Base-by-base conservation (phyloP, 176 grass and related monocot genomes). In the Oryza officinalis region DNA sequence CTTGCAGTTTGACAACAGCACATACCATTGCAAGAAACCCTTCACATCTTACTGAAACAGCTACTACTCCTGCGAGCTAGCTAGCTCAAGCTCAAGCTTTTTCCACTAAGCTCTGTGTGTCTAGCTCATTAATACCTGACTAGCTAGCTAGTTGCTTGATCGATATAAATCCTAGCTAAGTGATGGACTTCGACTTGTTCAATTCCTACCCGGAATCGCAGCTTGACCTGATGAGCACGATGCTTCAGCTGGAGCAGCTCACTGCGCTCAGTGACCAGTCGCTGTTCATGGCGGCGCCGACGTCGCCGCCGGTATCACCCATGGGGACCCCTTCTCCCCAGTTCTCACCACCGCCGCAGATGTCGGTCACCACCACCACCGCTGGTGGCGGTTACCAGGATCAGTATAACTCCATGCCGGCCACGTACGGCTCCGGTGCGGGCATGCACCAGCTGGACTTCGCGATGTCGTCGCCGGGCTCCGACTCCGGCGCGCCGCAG, bases 191-290 rank as follows among this genome's bases (percentile, higher is more conserved):
- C 27, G 95, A 97, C 61, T 25, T 86, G 78, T 75, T 94, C 65
- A 89, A 78, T 63, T 91, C 84, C 71, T 79, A 75, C 68, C 92
- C 95, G 25, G 95, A 97, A 63, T 68, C 81, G 9, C 95, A 97
- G 80, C 76, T 91, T 0, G 92, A 94, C 83, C 86, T 94, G 65
- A 92, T 97, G 92, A 92, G 89, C 86, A 94, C 78, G 41, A 94
- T 92, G 95, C 88, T 97, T 37, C 86, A 94, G 86, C 86, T 94
- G 44, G 88, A 91, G 83, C 85, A 97, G 81, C 87, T 93, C 60
- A 71, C 84, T 30, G 83, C n/a, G 13, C 61, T 86, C 28, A 74
- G 46, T 33, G 85, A 91, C 40, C 75, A 81, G 63, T 79, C 87
- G 10, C 14, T 81, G 13, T 4, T 81, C 22, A 47, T 63, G 84